Conservation (phyloP, 164 flowering plant species). For the Echeveria elegans region DNA sequence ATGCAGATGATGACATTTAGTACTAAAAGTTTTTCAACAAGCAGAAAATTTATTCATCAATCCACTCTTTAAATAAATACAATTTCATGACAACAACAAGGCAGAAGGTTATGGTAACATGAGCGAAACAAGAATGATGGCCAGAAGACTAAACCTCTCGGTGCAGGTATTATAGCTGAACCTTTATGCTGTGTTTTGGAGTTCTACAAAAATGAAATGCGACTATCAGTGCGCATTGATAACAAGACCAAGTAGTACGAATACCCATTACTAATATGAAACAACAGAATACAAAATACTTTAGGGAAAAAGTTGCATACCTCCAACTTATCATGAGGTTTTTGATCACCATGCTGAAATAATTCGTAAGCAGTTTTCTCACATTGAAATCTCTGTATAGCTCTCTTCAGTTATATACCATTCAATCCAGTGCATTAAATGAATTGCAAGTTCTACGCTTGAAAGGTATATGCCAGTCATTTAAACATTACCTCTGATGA, state of each 20-base stretch:
- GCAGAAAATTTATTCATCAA: not conserved
- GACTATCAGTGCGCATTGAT: not conserved
- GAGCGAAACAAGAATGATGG: not conserved
- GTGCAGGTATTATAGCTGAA: slow-evolving; percentile 14
- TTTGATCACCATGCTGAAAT: slow-evolving; percentile 1
- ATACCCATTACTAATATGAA: not conserved
- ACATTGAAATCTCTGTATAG: slow-evolving; percentile 4
- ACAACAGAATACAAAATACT: not conserved
- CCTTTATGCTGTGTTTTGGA: slow-evolving; percentile 32
- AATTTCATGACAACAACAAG: not conserved
- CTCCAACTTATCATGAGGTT: not conserved
- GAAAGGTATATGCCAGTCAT: not conserved
- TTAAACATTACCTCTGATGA: slow-evolving; percentile 27
- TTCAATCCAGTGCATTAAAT: not conserved
- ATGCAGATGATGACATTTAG: not conserved
- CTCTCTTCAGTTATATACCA: not conserved
- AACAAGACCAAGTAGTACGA: not conserved
- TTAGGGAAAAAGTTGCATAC: not conserved
- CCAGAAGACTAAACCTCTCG: slow-evolving; percentile 33
- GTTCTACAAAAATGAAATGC: slow-evolving; percentile 7
- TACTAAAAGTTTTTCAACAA: not conserved
- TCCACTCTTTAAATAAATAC: not conserved
- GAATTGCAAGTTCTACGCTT: not conserved
- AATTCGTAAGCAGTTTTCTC: not conserved
- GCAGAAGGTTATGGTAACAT: not conserved